phyloP scores from a whole-genome alignment of 441 rosid genomes.

The Erysimum cheiri region DNA sequence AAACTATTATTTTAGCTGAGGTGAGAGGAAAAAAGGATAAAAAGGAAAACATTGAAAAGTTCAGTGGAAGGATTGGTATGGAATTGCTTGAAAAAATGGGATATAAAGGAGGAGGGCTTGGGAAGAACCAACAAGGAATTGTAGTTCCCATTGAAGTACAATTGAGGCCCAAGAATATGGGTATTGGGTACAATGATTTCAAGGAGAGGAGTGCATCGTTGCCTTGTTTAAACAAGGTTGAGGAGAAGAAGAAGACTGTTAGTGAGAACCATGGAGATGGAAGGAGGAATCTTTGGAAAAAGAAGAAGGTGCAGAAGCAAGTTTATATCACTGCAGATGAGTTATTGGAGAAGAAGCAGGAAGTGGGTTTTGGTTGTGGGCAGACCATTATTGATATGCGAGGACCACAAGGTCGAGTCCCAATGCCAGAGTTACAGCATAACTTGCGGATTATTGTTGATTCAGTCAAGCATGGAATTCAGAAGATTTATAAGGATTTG shows the following conservation, averaged over 20 bases:
- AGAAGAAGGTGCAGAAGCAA: constrained; percentile 51
- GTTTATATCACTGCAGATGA: constrained; percentile 57
- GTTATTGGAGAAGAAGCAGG: constrained; percentile 65
- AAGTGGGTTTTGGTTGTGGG: constrained; percentile 66
- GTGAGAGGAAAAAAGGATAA: constrained; percentile 41
- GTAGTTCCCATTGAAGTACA: constrained; percentile 57
- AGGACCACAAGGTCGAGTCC: constrained; percentile 61
- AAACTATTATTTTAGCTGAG: constrained; percentile 41
- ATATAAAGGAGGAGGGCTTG: constrained; percentile 75
- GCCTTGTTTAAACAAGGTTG: constrained; percentile 47
- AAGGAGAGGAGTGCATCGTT: constrained; percentile 50
- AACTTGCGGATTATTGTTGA: constrained; percentile 67
- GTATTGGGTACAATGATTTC: constrained; percentile 72
- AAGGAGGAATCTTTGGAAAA: constrained; percentile 54
- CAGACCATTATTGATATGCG: constrained; percentile 81
- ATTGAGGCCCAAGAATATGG: constrained; percentile 75
- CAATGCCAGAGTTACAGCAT: constrained; percentile 83
- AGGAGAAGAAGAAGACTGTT: constrained; percentile 52
- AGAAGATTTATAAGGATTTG: constrained; percentile 70
- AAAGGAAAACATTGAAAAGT: constrained; percentile 60
- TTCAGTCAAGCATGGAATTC: constrained; percentile 68
- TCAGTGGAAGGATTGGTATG: constrained; percentile 67
- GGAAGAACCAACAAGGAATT: constrained; percentile 70
- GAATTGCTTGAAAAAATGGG: constrained; percentile 77
- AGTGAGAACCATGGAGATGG: constrained; percentile 31